Percentiles rank a stretch among this genome's conserved stretches.
phyloP scores from a whole-genome alignment of 306 rosid genomes.

The Canavalia ensiformis region DNA sequence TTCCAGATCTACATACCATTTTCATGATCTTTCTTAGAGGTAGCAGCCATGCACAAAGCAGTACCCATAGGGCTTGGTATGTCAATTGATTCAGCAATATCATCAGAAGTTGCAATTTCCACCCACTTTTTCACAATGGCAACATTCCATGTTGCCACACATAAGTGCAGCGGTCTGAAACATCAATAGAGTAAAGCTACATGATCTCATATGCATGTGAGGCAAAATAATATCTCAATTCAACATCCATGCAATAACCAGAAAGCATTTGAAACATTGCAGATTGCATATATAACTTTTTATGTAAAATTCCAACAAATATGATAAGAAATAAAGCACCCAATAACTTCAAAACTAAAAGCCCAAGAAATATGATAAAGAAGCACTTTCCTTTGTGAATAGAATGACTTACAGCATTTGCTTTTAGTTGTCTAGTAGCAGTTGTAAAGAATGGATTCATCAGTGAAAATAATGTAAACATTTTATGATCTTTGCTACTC shows the following conservation, averaged over 20 bases:
- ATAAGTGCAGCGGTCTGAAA: constrained; percentile 80
- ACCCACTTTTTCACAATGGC: constrained; percentile 80
- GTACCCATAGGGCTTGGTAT: constrained; percentile 70
- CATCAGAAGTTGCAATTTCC: constrained; percentile 69
- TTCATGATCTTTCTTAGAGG: constrained; percentile 77
- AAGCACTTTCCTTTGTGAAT: neutral
- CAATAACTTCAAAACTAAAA: neutral
- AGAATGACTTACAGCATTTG: neutral
- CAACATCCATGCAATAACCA: neutral
- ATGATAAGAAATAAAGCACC: neutral
- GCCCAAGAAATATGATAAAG: neutral
- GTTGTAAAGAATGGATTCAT: neutral
- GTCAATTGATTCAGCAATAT: constrained; percentile 75
- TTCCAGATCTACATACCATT: constrained; percentile 57
- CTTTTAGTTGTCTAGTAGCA: neutral
- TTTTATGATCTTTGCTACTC: neutral
- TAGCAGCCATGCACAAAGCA: constrained; percentile 85
- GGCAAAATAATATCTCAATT: constrained; percentile 13
- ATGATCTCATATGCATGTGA: constrained; percentile 20
- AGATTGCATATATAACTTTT: neutral
- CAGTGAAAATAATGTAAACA: neutral
- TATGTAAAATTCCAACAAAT: neutral
- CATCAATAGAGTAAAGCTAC: constrained; percentile 31
- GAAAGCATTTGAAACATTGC: constrained; percentile 9
- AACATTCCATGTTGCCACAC: constrained; percentile 81